A percentile compares a stretch with the other conserved stretches of the same genome.
Conservation (phyloP, 352 stramenopile genomes). For the Plasmopara muralis region DNA sequence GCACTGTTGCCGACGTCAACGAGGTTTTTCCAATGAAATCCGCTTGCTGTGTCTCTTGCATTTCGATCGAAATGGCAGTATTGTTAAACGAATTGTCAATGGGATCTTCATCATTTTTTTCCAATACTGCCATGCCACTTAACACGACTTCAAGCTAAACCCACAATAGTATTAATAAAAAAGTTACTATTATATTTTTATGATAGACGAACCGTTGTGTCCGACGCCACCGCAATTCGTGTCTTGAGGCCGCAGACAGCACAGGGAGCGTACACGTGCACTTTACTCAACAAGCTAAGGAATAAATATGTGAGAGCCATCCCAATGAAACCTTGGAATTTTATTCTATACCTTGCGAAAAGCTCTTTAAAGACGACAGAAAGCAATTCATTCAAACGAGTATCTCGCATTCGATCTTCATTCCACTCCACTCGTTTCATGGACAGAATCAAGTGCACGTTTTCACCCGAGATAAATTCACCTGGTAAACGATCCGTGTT, state of each 20-base stretch:
- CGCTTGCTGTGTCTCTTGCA: constrained; percentile 19
- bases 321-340: neutral
- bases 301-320: neutral
- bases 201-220: constrained; percentile 57
- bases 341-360: constrained; percentile 53
- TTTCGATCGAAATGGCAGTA: constrained; percentile 35
- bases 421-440: constrained; percentile 87
- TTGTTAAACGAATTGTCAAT: constrained; percentile 45
- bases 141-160: constrained; percentile 78
- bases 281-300: constrained; percentile 45
- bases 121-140: constrained; percentile 71
- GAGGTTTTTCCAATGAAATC: constrained; percentile 11
- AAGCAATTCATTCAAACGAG: constrained; percentile 72
- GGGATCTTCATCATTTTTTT: constrained; percentile 42
- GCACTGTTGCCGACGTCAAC: constrained; percentile 16
- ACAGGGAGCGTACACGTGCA: constrained; percentile 62
- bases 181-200: neutral
- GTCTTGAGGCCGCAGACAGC: constrained; percentile 81
- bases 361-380: constrained; percentile 83
- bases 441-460: constrained; percentile 80
- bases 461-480: constrained; percentile 59
- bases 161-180: neutral
- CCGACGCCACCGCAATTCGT: constrained; percentile 56
- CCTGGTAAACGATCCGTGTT: constrained; percentile 76
- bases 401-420: constrained; percentile 82